Evolutionary conservation across 2,329 filamentous ascomycete genomes (phyloP).

Genomic region (Aspergillus sp.): DNA sequence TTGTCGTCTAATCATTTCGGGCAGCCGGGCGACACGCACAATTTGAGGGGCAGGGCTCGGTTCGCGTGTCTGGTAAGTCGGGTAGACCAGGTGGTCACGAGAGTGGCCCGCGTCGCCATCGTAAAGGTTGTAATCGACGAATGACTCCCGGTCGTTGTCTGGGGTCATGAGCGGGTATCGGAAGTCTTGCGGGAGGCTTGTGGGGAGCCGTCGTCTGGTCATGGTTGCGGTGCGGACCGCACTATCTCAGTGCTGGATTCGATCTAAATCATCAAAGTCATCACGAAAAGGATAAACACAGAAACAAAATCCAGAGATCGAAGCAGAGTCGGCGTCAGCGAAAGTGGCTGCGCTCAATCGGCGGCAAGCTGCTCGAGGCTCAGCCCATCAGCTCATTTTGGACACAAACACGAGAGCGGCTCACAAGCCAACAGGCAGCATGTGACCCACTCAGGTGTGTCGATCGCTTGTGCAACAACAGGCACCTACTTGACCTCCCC

Average conservation of each 20-base stretch:
- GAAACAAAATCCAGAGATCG: not conserved
- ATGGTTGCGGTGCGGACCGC: not conserved
- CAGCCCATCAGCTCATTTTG: not conserved
- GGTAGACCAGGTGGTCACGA: conserved; percentile 7
- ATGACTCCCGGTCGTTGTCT: conserved; percentile 12
- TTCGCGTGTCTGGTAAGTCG: conserved; percentile 14
- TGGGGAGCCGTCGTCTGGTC: conserved; percentile 11
- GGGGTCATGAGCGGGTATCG: conserved; percentile 16
- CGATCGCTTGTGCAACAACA: not conserved
- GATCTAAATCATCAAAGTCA: not conserved
- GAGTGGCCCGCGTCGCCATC: conserved; percentile 10
- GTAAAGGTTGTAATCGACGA: conserved; percentile 8
- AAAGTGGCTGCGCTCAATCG: not conserved
- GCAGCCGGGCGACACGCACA: conserved; percentile 15
- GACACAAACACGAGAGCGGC: not conserved
- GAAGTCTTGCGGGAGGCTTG: conserved; percentile 6
- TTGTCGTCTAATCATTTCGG: conserved; percentile 17
- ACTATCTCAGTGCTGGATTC: not conserved
- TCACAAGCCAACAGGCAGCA: not conserved
- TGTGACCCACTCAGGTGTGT: not conserved
- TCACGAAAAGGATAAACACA: not conserved
- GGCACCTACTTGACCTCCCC: not conserved
- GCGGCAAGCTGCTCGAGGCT: not conserved
- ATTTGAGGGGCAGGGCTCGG: conserved; percentile 14
- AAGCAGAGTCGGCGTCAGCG: not conserved